Base-by-base conservation (phyloP, 495 filamentous ascomycete species). In the Hypoxylon crocopeplum region DNA sequence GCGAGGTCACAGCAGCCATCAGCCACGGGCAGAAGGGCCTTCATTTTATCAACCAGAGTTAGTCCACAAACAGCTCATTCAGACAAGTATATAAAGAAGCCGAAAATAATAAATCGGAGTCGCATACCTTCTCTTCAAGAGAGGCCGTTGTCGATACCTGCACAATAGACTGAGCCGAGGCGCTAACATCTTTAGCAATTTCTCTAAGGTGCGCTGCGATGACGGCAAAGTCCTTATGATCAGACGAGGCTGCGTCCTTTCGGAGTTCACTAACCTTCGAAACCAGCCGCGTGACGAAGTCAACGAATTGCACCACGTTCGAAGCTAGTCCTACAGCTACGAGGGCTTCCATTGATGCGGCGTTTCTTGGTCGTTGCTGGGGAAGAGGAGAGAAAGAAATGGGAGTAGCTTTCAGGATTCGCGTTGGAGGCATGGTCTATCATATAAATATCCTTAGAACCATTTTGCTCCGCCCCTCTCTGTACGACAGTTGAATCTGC, bases 281-380 rank as follows among this genome's bases (percentile, higher is more conserved):
- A 12, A 59, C 29, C 22, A 59, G 47, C 11, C 42, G 40, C 13
- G 22, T 38, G 11, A 41, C 24, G 19, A 56, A 56, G 22, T 62
- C 58, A 15, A 56, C 29, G 42, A 62, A 62, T 30, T 62, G 51
- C 13, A 62, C 15, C 8, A 62, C 58, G 12, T 52, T 53, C 22
- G 58, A 45, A 2, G 58, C 58, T 8, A 62, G 17, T 29, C 50
- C 51, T n/a, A 62, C n/a, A 13, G 58, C 51, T 20, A 32, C 41
- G 13, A 46, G 10, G 3, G 41, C 41, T 32, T 46, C 41, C 41
- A 46, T 46, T 1, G 10, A 4, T 7, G 24, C n/a, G 11, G 1
- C 16, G n/a, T 19, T 29, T 19, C 41, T 6, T 17, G 41, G 7
- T 46, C n/a, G 7, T 17, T 27, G n/a, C n/a, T n/a, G n/a, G 8